Conservation (phyloP, 192 early-diverging fungal genomes). For the Coemansia sp. region DNA sequence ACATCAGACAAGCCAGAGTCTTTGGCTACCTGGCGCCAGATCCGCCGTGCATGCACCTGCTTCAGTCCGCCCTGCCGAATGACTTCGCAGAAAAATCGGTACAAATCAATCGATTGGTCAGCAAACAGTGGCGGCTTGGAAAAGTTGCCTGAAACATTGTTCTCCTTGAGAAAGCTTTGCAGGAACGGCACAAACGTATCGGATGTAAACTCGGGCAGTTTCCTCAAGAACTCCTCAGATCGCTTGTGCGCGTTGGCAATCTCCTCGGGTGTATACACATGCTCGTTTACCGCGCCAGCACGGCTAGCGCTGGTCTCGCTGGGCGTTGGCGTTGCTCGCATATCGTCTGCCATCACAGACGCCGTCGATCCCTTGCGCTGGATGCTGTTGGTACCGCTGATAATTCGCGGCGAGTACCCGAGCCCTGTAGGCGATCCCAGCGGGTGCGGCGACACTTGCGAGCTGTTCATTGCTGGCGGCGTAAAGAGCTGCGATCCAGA, state of each 20-base stretch:
- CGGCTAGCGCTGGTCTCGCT: constrained; percentile 29
- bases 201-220: constrained; percentile 36
- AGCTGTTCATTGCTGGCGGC: constrained; percentile 29
- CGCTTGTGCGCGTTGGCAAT: constrained; percentile 32
- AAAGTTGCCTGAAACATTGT: constrained; percentile 40
- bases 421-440: constrained; percentile 25
- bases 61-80: constrained; percentile 46
- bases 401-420: constrained; percentile 16
- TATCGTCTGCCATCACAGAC: constrained; percentile 36
- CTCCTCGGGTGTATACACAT: constrained; percentile 38
- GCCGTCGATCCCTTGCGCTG: constrained; percentile 38
- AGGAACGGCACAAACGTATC: constrained; percentile 42
- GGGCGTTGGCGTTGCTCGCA: constrained; percentile 36
- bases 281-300: constrained; percentile 1
- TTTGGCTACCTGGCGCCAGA: constrained; percentile 52
- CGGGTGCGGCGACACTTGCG: constrained; percentile 5
- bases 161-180: constrained; percentile 43
- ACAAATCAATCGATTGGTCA: constrained; percentile 39
- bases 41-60: constrained; percentile 42
- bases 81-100: constrained; percentile 51
- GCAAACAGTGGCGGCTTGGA: constrained; percentile 40
- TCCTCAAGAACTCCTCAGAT: constrained; percentile 44
- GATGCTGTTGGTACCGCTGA: constrained; percentile 10
- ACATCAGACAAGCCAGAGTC: constrained; percentile 49
- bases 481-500: constrained; percentile 20